These are phyloP conservation scores for Hanseniaspora lachancei DNA, from an alignment of 805 yeast species.

Conservation along the genomic window DNA sequence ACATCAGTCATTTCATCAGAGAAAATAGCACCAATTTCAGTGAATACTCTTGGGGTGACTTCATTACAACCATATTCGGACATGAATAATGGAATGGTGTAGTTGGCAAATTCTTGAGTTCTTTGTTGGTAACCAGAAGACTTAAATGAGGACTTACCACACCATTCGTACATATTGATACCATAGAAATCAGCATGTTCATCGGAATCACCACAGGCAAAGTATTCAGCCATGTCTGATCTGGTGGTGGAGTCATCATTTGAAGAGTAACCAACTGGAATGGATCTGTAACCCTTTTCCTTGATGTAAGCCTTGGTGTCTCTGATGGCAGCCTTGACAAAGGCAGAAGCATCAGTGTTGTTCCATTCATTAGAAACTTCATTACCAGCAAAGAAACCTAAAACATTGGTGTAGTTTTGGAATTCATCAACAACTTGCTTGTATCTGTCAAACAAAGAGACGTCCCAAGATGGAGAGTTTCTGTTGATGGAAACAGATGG, in stretches of 20 bases:
- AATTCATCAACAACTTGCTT: constrained; percentile 55
- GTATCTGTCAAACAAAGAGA: constrained; percentile 53
- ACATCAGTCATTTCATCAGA: constrained; percentile 60
- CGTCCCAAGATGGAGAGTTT: constrained; percentile 47
- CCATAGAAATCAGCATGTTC: constrained; percentile 70
- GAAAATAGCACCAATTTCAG: constrained; percentile 56
- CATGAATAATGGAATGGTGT: constrained; percentile 63
- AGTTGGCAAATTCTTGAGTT: constrained; percentile 50
- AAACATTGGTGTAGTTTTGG: constrained; percentile 54
- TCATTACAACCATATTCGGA: constrained; percentile 74
- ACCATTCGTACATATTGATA: constrained; percentile 84
- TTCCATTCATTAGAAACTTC: constrained; percentile 58
- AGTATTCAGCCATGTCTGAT: constrained; percentile 57
- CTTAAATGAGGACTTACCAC: constrained; percentile 49
- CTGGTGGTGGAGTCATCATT: constrained; percentile 61
- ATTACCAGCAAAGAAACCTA: constrained; percentile 80
- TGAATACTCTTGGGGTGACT: constrained; percentile 56
- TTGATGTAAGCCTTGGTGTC: constrained; percentile 59
- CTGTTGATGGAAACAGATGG: constrained; percentile 55
- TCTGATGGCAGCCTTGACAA: constrained; percentile 72
- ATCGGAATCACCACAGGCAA: constrained; percentile 56
- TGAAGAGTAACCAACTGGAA: constrained; percentile 75
- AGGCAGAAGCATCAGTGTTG: constrained; percentile 66
- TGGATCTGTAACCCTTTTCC: constrained; percentile 46
- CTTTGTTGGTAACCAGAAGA: constrained; percentile 54